Evolutionary conservation across 306 rosid species (phyloP), one percentile per base, ranked within the genome.

Genomic region (Cyclanthera cordifolia): DNA sequence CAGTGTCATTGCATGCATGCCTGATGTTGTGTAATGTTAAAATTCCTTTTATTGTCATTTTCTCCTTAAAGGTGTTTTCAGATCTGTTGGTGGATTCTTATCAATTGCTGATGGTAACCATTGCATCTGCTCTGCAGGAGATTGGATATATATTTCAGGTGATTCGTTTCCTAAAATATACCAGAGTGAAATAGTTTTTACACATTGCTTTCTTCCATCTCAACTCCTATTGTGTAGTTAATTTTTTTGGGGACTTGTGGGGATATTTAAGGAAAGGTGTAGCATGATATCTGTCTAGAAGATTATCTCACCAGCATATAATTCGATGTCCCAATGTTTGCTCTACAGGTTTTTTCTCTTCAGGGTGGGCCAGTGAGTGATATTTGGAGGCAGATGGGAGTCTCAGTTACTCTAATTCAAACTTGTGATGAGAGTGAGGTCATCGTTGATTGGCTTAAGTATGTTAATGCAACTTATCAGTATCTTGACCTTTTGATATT

Each of bases 401-500:
- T 85, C 74, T 83, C 86, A 4, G 74, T 88, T n/a, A 72, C 78
- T 68, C 49, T 88, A 63, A 77, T 85, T 77, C 85, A 69, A 77
- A 75, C 87, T 47, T 82, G 84, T 82, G 85, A 84, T 71, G 82
- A 80, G 71, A 54, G 69, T 6, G 77, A 71, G 78, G 77, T 74
- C 69, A 59, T 57, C 41, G 83, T 94, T 53, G 99, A 94, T 74
- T 94, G 99, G 97, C 91, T 94, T 57, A 88, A 73, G 99, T 94
- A 94, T 73, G 84, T 16, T 37, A 59, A 72, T 64, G 52, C 69
- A 72, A 54, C 9, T 30, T 37, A 37, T 37, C 32, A 46, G 11
- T 28, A 25, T 25, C 10, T 66, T 47, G 24, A 66, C 20, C 41
- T 16, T 15, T 10, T 15, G 41, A 25, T 24, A 25, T 47, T 66